These are phyloP conservation scores for Penicillium psychrofluorescens DNA, from an alignment of 495 filamentous ascomycete species.

Conservation along the genomic window DNA sequence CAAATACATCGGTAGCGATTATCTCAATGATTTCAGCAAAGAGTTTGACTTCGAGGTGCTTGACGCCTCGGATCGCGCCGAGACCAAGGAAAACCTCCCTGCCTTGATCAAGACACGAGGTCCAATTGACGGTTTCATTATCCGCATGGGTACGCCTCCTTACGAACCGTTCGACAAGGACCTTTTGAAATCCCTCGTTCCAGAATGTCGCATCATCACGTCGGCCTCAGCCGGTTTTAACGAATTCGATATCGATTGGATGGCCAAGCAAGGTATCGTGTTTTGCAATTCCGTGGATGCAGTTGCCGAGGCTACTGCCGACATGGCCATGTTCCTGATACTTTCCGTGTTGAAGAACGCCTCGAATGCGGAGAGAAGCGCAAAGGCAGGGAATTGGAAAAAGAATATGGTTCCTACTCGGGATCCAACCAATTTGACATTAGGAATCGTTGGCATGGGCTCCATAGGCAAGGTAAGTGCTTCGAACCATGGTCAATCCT, in stretches of 20 bases:
- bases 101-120: constrained; percentile 12
- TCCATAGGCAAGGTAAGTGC: constrained; percentile 50
- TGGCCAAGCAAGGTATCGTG: constrained; percentile 21
- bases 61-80: constrained; percentile 9
- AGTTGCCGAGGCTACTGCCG: constrained; percentile 66
- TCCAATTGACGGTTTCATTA: constrained; percentile 27
- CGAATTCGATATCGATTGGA: constrained; percentile 30
- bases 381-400: constrained; percentile 44
- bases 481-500: no score
- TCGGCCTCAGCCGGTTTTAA: constrained; percentile 31
- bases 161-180: constrained; percentile 34
- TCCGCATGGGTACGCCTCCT: constrained; percentile 30
- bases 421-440: constrained; percentile 47
- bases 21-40: constrained; percentile 7
- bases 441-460: constrained; percentile 71
- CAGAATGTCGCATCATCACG: constrained; percentile 23
- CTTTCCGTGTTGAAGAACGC: constrained; percentile 59
- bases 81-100: constrained; percentile 9
- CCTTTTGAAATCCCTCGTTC: constrained; percentile 17
- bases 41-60: constrained; percentile 13
- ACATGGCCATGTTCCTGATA: constrained; percentile 59
- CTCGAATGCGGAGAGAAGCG: constrained; percentile 40
- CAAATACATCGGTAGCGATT: constrained; percentile 3
- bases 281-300: constrained; percentile 62
- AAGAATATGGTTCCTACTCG: constrained; percentile 25